Conservation (phyloP, 768 basidiomycete species). For the Astraeus odoratus region DNA sequence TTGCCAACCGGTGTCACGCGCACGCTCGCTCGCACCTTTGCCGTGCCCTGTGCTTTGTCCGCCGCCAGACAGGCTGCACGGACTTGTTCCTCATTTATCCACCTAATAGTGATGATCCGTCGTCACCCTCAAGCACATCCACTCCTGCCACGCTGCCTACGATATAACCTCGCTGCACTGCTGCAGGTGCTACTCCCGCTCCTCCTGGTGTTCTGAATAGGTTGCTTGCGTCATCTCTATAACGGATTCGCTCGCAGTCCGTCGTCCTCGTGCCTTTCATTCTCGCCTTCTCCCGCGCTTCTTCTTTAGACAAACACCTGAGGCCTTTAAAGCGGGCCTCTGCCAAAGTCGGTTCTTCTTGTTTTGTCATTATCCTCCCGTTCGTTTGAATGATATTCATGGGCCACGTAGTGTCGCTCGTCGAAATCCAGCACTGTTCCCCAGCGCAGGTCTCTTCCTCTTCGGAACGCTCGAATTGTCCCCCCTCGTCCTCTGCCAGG, state of each 20-base stretch:
- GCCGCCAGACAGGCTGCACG: neutral
- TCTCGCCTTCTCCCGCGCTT: slow-evolving; percentile 20
- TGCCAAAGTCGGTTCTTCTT: slow-evolving; percentile 17
- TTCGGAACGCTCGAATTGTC: slow-evolving; percentile 2
- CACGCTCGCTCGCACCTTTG: neutral
- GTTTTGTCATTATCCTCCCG: slow-evolving; percentile 1
- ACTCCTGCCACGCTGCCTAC: slow-evolving; percentile 12
- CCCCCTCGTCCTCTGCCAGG: slow-evolving; percentile 9
- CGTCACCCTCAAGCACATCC: slow-evolving; percentile 6
- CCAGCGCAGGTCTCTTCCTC: slow-evolving; percentile 10
- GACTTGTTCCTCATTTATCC: neutral
- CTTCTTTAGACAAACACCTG: slow-evolving; percentile 3
- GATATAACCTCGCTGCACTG: neutral
- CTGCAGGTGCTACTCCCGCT: neutral
- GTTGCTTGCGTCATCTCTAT: slow-evolving; percentile 18
- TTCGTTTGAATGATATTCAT: slow-evolving; percentile 12
- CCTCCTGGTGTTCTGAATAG: slow-evolving; percentile 2
- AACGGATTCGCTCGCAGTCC: slow-evolving; percentile 15
- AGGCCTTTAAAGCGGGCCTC: slow-evolving; percentile 18
- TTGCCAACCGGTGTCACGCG: neutral
- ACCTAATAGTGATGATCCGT: slow-evolving; percentile 10
- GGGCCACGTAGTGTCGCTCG: slow-evolving; percentile 28
- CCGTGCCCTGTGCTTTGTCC: neutral
- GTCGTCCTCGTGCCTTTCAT: slow-evolving; percentile 25
- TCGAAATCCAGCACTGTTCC: slow-evolving; percentile 22